Evolutionary conservation across 2,329 filamentous ascomycete genomes (phyloP).

Genomic region (Alternaria dauci): DNA sequence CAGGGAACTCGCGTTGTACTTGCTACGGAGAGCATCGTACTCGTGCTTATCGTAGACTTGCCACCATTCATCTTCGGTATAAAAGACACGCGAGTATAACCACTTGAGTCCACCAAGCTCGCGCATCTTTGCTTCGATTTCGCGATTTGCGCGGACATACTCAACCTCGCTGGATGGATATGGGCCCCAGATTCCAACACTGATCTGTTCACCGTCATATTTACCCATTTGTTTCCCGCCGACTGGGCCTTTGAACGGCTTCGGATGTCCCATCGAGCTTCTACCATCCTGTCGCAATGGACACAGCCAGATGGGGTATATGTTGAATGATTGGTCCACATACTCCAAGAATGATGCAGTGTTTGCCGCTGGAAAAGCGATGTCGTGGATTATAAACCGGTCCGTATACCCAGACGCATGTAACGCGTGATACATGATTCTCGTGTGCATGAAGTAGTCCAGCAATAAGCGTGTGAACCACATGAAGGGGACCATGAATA

Average conservation of each 20-base stretch:
- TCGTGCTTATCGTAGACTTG: slow-evolving; percentile 65
- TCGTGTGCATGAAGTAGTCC: slow-evolving; percentile 69
- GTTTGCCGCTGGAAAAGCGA: slow-evolving; percentile 64
- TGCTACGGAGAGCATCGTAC: slow-evolving; percentile 69
- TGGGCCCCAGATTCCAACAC: slow-evolving; percentile 76
- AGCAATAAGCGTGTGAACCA: slow-evolving; percentile 64
- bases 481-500: slow-evolving; percentile 68
- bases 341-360: slow-evolving; percentile 62
- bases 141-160: slow-evolving; percentile 75
- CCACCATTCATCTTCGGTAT: slow-evolving; percentile 77
- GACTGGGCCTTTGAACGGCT: slow-evolving; percentile 14
- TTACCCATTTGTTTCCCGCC: slow-evolving; percentile 9
- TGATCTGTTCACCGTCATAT: slow-evolving; percentile 41
- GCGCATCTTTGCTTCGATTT: slow-evolving; percentile 73
- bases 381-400: slow-evolving; percentile 68
- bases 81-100: slow-evolving; percentile 88
- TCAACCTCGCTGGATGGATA: slow-evolving; percentile 64
- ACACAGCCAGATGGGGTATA: slow-evolving; percentile 68
- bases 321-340: slow-evolving; percentile 56
- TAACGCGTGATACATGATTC: slow-evolving; percentile 69
- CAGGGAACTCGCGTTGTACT: slow-evolving; percentile 69
- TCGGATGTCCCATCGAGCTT: slow-evolving; percentile 43
- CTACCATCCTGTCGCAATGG: slow-evolving; percentile 53
- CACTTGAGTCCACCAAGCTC: slow-evolving; percentile 82
- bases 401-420: slow-evolving; percentile 65